A percentile compares a stretch with the other conserved stretches of the same genome.
Conservation (phyloP, 169 alveolate species). For the Pseudocohnilembus persalinus region DNA sequence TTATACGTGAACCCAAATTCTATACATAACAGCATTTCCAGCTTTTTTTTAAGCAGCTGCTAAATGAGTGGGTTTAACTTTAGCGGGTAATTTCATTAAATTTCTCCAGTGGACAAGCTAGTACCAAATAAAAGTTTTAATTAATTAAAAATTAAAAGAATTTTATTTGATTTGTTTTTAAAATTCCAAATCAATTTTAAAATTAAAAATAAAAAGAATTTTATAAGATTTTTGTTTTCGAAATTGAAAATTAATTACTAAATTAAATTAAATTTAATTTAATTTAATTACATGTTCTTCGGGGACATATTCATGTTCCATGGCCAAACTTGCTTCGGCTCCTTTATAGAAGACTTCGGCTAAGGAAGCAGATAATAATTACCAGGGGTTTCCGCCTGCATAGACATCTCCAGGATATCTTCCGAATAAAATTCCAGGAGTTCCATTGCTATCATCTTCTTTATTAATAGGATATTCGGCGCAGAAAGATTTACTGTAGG, state of each 20-base stretch:
- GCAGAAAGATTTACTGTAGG: conserved; percentile 15
- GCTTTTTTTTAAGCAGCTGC: not conserved
- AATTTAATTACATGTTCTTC: not conserved
- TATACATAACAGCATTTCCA: not conserved
- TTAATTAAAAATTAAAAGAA: too few relatives aligned
- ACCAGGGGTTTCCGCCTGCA: conserved; percentile 33
- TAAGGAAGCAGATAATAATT: conserved; percentile 1
- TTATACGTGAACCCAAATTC: not conserved
- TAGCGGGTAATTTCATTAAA: not conserved
- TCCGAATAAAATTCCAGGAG: conserved; percentile 25
- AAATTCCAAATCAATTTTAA: too few relatives aligned
- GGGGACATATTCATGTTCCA: not conserved
- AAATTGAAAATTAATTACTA: too few relatives aligned
- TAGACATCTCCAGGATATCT: conserved; percentile 19
- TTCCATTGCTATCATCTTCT: conserved; percentile 7
- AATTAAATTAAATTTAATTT: too few relatives aligned
- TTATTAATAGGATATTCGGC: conserved; percentile 1
- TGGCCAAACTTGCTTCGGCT: not conserved
- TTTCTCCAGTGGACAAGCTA: not conserved
- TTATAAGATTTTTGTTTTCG: too few relatives aligned
- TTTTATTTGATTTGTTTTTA: too few relatives aligned
- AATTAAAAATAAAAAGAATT: too few relatives aligned
- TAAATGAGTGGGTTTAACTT: not conserved
- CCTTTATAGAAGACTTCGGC: conserved; percentile 16
- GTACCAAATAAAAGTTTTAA: too few relatives aligned